Evolutionary conservation across 495 filamentous ascomycete genomes (phyloP), one percentile per base, ranked within the genome.

Genomic region (Podospora fimiseda): DNA sequence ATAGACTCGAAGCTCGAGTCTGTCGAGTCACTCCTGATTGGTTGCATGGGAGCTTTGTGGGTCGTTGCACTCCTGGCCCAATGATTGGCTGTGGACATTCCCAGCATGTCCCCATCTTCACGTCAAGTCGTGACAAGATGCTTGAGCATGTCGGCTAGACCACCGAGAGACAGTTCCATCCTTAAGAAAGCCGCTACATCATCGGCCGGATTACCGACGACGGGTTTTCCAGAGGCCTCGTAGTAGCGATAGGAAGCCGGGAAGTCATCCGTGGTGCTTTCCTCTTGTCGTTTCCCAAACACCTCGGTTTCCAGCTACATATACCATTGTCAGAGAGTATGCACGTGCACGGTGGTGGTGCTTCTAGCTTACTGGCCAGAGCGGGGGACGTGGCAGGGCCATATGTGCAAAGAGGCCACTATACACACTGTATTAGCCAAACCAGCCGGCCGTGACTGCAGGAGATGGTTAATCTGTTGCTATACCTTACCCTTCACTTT

Each of bases 231-330:
- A 16, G 38, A 1, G 24, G 44, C 22, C 15, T 43, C 50, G 40
- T 50, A 27, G 27, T 57, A 57, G 50, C 23, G 50, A 21, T 53
- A 57, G 39, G 40, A 27, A 37, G 55, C 50, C 16, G 55, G 55
- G 44, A 57, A 50, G 21, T 7, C 39, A 49, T 57, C 55, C 2
- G 37, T 44, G 33, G 11, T 21, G 44, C 33, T 14, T 21, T 50
- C 30, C 48, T 43, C 45, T 20, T 48, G 24, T 24, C 38, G 37
- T 9, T 21, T 47, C 39, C 45, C 55, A 11, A 48, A 43, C 21
- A 53, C 30, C 15, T 53, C 37, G 9, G 50, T 52, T 44, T 23
- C 5, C 8, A 57, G 30, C 55, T 57, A 23, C 27, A 44, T 24
- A 33, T 48, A 37, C 30, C 38, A 19, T 38, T 21, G 51, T 53